Base-by-base conservation (phyloP, 164 flowering plant genomes). In the Nymphaea colorata region DNA sequence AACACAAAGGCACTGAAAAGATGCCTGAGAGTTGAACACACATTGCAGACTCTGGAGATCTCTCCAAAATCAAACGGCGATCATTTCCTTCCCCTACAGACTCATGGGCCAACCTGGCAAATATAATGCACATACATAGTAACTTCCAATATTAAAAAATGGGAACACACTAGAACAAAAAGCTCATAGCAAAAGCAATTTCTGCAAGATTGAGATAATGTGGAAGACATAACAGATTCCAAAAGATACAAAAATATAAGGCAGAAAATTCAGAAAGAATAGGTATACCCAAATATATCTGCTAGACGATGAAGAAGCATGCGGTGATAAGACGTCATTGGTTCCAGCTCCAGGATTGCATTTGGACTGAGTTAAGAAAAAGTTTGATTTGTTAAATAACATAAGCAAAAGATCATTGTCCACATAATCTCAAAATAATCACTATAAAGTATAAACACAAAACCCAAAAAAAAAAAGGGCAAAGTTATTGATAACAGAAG, bases 1-100 rank as follows among this genome's bases (percentile, higher is more conserved):
- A 47, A 43, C 1, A 68, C 14, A 69, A 6, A 3, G 25, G 51
- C 43, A 68, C 17, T n/a, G 66, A 44, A 42, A 42, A 60, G 36
- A 15, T 62, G 8, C 55, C n/a, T 18, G 45, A n/a, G 15, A 62
- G 17, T 8, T 57, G 6, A 43, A 79, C 85, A 63, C 84, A 91
- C 98, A 91, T 75, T 75, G 94, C 82, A 69, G 96, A 86, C 67
- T 91, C 93, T 59, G 84, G 79, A 80, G 89, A 79, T 42, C 96
- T 80, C 82, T 87, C 86, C 80, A 93, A 77, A 73, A 89, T 70
- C 69, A 93, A 76, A 77, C 89, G 97, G 47, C 98, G 84, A 51
- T 86, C 81, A 72, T 87, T 89, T 73, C 97, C 98, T 80, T 90
- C 97, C 68, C 98, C 98, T 76, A 90, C 81, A n/a, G 98, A 93